Evolutionary conservation across 768 basidiomycete species (phyloP), one percentile per base, ranked within the genome.

Genomic region (Calocybe gangraenosa): DNA sequence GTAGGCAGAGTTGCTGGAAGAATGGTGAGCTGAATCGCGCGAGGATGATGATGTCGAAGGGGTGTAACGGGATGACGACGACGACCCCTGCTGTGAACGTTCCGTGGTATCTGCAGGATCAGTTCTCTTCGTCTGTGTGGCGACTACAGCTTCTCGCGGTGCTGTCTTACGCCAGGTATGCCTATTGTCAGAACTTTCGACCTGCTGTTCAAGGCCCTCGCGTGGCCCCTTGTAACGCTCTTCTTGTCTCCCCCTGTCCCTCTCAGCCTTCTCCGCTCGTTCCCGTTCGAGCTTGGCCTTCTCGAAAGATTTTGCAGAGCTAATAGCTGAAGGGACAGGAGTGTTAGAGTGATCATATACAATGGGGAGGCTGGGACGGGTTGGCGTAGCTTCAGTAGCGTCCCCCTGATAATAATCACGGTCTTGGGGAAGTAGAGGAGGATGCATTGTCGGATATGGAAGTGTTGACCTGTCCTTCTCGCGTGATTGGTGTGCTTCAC

Each of bases 231-330:
- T 39, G 9, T 44, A 17, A 18, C 41, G 37, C 28, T 49, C 25
- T 19, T 46, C 36, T 36, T 44, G 39, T 37, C 37, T 43, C 21
- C 25, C 38, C 33, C 25, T 56, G 44, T 34, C 23, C 48, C 46
- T 53, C 38, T 46, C 52, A 51, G 56, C 61, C 31, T 48, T 58
- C 32, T 61, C 63, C 51, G 48, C 58, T 50, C 47, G 63, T 56
- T 48, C 61, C 28, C 57, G 62, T 42, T 63, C 64, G 41, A 48
- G 49, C 39, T 50, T 47, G 40, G 59, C 67, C 52, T 52, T 74
- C 55, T 79, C 78, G 19, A 78, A 55, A 13, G 71, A 76, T 64
- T 73, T 69, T 3, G 79, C 79, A 39, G 69, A 75, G 31, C 69
- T 69, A 46, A 78, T 80, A 8, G 79, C 79, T 20, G 40, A 11